A percentile compares a stretch with the other conserved stretches of the same genome.
Evolutionary conservation across 345 rosid species (phyloP).

Genomic region (Linum usitatissimum): DNA sequence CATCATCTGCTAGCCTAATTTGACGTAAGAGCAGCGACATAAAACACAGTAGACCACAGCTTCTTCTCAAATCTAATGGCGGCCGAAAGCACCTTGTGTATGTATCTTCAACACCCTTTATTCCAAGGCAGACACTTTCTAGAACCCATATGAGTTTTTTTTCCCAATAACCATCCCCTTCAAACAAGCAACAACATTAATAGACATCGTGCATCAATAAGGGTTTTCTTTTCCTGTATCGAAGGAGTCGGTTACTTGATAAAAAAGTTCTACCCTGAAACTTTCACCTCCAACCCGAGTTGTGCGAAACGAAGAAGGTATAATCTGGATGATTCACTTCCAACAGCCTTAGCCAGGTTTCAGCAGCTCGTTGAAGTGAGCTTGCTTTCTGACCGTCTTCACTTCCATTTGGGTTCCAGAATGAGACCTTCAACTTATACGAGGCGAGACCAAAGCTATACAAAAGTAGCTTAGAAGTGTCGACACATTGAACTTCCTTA

Average conservation of each 20-base stretch:
- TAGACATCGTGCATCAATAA: conserved; percentile 2
- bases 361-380: conserved; percentile 52
- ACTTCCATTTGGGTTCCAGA: conserved; percentile 55
- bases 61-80: not conserved
- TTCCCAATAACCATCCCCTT: not conserved
- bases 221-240: conserved; percentile 14
- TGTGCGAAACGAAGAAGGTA: conserved; percentile 52
- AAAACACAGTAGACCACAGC: not conserved
- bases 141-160: conserved; percentile 6
- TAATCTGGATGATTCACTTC: conserved; percentile 73
- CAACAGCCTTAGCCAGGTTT: conserved; percentile 57
- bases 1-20: not conserved
- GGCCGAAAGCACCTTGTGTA: not conserved
- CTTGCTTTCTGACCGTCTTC: conserved; percentile 40
- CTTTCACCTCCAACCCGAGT: conserved; percentile 17
- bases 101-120: not conserved
- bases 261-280: too few species aligned
- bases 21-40: not conserved
- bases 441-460: conserved; percentile 74
- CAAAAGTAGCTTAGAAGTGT: conserved; percentile 41
- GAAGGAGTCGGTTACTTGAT: not conserved
- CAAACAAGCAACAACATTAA: not conserved
- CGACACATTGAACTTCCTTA: conserved; percentile 23
- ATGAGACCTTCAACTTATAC: conserved; percentile 60
- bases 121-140: not conserved